These are phyloP conservation scores for Coniosporium apollinis DNA, from an alignment of 495 filamentous ascomycete genomes.

Conservation along the genomic window DNA sequence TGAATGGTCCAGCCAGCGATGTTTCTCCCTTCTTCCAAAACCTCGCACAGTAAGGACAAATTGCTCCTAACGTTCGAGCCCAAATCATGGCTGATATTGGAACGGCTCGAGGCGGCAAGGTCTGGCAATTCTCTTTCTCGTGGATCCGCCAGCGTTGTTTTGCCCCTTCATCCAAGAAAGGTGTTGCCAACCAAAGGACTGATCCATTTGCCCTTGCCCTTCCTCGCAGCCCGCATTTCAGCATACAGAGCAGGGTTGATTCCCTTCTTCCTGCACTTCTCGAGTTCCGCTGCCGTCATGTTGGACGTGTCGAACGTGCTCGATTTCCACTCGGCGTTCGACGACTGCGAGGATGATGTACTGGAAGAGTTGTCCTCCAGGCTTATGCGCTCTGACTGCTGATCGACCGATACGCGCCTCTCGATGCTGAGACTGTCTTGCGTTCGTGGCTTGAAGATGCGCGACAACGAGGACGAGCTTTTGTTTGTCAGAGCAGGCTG, in stretches of 20 bases:
- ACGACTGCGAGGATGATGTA: slow-evolving; percentile 1
- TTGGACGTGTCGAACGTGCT: slow-evolving; percentile 14
- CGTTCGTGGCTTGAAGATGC: no score
- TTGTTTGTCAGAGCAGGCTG: no score
- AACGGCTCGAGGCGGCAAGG: no score
- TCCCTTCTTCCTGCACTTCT: slow-evolving; percentile 19
- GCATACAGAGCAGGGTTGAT: slow-evolving; percentile 21
- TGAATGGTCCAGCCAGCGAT: no score
- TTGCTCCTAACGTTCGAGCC: no score
- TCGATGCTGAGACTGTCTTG: slow-evolving; percentile 7
- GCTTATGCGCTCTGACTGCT: slow-evolving; percentile 6
- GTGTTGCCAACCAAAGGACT: slow-evolving; percentile 18
- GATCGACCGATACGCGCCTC: slow-evolving; percentile 10
- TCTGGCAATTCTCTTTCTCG: no score
- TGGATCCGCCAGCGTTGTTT: no score
- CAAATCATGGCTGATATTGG: no score
- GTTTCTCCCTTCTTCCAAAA: no score
- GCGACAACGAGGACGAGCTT: no score
- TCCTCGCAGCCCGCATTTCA: slow-evolving; percentile 22
- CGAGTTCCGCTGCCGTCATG: slow-evolving; percentile 12
- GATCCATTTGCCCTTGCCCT: slow-evolving; percentile 15
- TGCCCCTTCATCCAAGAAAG: slow-evolving; percentile 10
- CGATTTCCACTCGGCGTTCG: slow-evolving; percentile 11
- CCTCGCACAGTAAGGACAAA: no score
- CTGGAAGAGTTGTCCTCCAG: slow-evolving; percentile 1